Percentiles rank a stretch among this genome's conserved stretches.
Conservation (phyloP, 177 flowering plant species). For the Vitis hybrid region DNA sequence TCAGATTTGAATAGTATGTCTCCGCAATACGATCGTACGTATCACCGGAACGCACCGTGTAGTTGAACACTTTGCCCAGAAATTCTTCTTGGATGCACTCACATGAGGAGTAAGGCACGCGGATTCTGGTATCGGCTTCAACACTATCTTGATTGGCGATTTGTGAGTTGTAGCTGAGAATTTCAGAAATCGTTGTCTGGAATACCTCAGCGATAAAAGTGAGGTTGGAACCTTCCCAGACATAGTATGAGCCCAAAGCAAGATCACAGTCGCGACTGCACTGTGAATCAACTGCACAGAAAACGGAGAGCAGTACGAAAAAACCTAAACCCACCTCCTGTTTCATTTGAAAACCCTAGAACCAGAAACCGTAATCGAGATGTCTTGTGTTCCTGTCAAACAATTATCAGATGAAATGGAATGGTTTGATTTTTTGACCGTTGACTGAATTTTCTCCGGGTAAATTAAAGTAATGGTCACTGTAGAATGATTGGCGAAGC, state of each 20-base stretch:
- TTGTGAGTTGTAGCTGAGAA: constrained; percentile 36
- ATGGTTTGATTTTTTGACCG: too few relatives aligned
- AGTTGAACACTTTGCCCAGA: constrained; percentile 52
- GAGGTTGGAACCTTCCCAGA: constrained; percentile 31
- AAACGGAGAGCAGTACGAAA: constrained; percentile 4
- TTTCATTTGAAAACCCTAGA: constrained; percentile 8
- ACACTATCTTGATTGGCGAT: constrained; percentile 41
- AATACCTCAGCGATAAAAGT: constrained; percentile 23
- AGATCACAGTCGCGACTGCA: constrained; percentile 37
- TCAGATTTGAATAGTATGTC: constrained; percentile 46
- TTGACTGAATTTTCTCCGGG: too few relatives aligned
- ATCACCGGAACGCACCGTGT: constrained; percentile 26
- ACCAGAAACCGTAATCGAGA: neutral
- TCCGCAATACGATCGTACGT: constrained; percentile 44
- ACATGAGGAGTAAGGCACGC: constrained; percentile 59
- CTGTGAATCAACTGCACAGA: constrained; percentile 22
- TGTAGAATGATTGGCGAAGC: too few relatives aligned
- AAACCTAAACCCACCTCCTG: constrained; percentile 8
- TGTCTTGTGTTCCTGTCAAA: neutral
- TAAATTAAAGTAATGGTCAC: too few relatives aligned
- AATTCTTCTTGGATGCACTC: constrained; percentile 47
- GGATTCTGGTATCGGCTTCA: constrained; percentile 24
- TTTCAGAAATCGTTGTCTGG: neutral
- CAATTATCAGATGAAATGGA: too few relatives aligned
- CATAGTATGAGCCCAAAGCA: constrained; percentile 53